phyloP scores from a whole-genome alignment of 2,329 filamentous ascomycete species.

The Paecilomyces variotii region DNA sequence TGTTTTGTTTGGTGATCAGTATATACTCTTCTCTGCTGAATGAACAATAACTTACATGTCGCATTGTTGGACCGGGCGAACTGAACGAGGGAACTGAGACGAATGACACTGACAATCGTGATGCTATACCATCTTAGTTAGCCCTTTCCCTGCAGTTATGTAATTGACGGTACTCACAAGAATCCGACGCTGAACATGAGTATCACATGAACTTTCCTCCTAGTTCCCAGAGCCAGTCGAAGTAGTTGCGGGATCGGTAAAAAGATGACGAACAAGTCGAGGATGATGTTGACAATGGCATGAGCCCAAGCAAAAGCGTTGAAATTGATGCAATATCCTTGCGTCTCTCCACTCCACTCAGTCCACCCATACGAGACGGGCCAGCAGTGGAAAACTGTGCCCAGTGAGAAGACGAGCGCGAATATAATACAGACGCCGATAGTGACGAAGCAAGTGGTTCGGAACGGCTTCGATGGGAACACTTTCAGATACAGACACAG shows the following conservation, averaged over 20 bases:
- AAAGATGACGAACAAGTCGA: conserved; percentile 47
- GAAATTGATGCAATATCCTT: conserved; percentile 43
- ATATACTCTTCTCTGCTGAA: neutral
- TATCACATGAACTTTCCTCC: conserved; percentile 43
- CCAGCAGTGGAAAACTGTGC: conserved; percentile 18
- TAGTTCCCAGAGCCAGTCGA: conserved; percentile 37
- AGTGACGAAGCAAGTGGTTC: conserved; percentile 38
- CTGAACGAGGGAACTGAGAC: conserved; percentile 31
- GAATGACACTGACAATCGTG: conserved; percentile 35
- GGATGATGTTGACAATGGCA: conserved; percentile 45
- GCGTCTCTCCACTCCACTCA: conserved; percentile 42
- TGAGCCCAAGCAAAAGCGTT: conserved; percentile 46
- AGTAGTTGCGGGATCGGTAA: conserved; percentile 43
- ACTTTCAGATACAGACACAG: conserved; percentile 50
- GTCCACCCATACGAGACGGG: conserved; percentile 45
- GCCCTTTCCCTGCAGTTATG: neutral
- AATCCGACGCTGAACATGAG: conserved; percentile 46
- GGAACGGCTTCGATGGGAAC: conserved; percentile 38
- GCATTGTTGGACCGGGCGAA: conserved; percentile 35
- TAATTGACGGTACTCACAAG: conserved; percentile 22
- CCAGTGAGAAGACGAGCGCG: conserved; percentile 27
- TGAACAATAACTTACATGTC: conserved; percentile 15
- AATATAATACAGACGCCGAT: conserved; percentile 44
- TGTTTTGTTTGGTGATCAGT: neutral
- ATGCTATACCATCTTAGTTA: conserved; percentile 19